Percentiles rank a stretch among this genome's conserved stretches.
phyloP scores from a whole-genome alignment of 768 basidiomycete genomes.

The Trametes cinnabarina region DNA sequence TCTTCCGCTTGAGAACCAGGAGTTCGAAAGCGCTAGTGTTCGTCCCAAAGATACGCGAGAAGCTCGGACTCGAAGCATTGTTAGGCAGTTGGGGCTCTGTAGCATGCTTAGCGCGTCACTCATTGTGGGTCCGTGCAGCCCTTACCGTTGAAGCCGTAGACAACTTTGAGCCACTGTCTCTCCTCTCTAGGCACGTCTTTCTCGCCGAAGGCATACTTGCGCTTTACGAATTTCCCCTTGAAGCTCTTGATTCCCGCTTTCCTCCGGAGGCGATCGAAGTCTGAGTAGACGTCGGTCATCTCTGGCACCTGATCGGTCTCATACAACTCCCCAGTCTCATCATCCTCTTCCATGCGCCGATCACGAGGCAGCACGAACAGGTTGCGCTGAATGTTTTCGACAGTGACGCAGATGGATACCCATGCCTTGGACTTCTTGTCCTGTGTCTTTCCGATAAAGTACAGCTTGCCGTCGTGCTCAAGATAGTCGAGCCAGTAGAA shows the following conservation, averaged over 20 bases:
- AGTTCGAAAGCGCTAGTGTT: conserved; percentile 92
- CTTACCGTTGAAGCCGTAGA: conserved; percentile 86
- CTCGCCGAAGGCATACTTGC: conserved; percentile 92
- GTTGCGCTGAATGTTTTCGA: conserved; percentile 86
- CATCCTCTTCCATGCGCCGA: conserved; percentile 54
- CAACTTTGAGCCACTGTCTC: conserved; percentile 87
- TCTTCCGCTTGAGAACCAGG: conserved; percentile 91
- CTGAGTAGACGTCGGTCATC: conserved; percentile 69
- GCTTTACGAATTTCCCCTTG: conserved; percentile 80
- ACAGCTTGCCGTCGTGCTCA: conserved; percentile 79
- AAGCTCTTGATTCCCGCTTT: conserved; percentile 68
- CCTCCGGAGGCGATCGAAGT: conserved; percentile 78
- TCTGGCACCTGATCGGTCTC: conserved; percentile 78
- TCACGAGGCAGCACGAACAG: conserved; percentile 84
- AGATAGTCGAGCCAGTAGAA: conserved; percentile 98
- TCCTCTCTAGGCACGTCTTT: conserved; percentile 77
- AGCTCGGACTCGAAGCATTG: conserved; percentile 76
- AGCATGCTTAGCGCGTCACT: neutral
- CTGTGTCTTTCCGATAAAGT: conserved; percentile 89
- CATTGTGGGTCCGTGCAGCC: neutral
- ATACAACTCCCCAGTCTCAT: conserved; percentile 55
- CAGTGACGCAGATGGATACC: conserved; percentile 83
- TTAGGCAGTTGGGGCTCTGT: conserved; percentile 73
- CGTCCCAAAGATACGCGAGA: conserved; percentile 85
- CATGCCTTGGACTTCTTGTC: conserved; percentile 68